Evolutionary conservation across 2,329 filamentous ascomycete genomes (phyloP).

Genomic region (Fonsecaea pedrosoi): DNA sequence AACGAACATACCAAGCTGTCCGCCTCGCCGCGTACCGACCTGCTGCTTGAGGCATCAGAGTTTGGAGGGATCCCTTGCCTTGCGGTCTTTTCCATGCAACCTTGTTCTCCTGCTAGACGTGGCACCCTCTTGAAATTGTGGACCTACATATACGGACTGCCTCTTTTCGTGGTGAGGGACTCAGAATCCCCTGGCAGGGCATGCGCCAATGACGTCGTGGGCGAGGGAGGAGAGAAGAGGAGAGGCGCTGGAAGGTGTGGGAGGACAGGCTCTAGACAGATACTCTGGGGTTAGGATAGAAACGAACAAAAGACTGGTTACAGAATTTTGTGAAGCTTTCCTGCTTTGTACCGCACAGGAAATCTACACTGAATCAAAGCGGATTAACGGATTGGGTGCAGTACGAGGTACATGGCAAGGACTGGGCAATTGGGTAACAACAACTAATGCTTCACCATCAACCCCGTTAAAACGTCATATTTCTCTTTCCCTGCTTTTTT

Average conservation of each 20-base stretch:
- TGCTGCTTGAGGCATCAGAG: constrained; percentile 5
- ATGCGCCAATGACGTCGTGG: background rate
- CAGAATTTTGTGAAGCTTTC: background rate
- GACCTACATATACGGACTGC: background rate
- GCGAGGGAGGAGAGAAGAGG: background rate
- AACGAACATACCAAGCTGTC: background rate
- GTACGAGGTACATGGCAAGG: background rate
- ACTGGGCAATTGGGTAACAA: background rate
- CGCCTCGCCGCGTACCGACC: background rate
- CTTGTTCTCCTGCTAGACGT: constrained; percentile 3
- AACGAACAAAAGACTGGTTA: background rate
- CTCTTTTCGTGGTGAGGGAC: background rate
- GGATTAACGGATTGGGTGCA: background rate
- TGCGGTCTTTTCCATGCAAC: background rate
- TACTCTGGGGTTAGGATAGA: background rate
- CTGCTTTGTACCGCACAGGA: background rate
- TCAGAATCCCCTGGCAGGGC: background rate
- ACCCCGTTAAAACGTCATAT: background rate
- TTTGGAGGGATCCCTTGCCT: background rate
- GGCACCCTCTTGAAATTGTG: background rate
- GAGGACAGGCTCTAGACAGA: background rate
- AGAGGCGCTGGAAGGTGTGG: background rate
- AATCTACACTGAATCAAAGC: background rate
- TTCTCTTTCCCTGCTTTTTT: background rate
- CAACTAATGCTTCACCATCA: background rate